Evolutionary conservation across 441 rosid genomes (phyloP).

Genomic region (Kokia cookei): DNA sequence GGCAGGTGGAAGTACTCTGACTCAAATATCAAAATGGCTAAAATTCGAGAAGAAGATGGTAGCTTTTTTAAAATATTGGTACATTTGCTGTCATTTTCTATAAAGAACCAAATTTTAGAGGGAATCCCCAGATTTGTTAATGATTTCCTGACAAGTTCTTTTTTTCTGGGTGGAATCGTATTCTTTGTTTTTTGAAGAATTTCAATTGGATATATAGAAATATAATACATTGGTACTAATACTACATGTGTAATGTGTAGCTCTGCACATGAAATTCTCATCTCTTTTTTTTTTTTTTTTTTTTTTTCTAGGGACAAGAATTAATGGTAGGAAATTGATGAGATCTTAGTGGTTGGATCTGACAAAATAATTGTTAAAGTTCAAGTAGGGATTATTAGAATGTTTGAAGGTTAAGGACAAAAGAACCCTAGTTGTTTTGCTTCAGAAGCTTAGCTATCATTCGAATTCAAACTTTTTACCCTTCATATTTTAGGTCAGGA

Average conservation of each 20-base stretch:
- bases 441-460: slow-evolving; percentile 12
- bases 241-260: not conserved
- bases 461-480: slow-evolving; percentile 12
- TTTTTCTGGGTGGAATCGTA: not conserved
- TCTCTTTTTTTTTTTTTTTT: not conserved
- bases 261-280: not conserved
- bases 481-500: not conserved
- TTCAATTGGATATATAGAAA: not conserved
- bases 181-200: not conserved
- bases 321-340: slow-evolving; percentile 8
- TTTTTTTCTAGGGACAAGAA: not conserved
- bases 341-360: slow-evolving; percentile 16
- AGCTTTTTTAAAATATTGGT: not conserved
- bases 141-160: slow-evolving; percentile 34
- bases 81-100: slow-evolving; percentile 27
- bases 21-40: slow-evolving; percentile 4
- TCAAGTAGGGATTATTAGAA: slow-evolving; percentile 4
- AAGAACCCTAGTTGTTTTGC: not conserved
- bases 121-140: slow-evolving; percentile 41
- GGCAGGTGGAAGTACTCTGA: not conserved
- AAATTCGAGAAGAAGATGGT: not conserved
- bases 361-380: slow-evolving; percentile 16
- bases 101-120: slow-evolving; percentile 10
- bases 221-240: not conserved
- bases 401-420: slow-evolving; percentile 9